Percentiles rank a stretch among this genome's conserved stretches.
These are phyloP conservation scores for Arxiozyma telluris DNA, from an alignment of 1,139 yeast genomes.

Conservation along the genomic window DNA sequence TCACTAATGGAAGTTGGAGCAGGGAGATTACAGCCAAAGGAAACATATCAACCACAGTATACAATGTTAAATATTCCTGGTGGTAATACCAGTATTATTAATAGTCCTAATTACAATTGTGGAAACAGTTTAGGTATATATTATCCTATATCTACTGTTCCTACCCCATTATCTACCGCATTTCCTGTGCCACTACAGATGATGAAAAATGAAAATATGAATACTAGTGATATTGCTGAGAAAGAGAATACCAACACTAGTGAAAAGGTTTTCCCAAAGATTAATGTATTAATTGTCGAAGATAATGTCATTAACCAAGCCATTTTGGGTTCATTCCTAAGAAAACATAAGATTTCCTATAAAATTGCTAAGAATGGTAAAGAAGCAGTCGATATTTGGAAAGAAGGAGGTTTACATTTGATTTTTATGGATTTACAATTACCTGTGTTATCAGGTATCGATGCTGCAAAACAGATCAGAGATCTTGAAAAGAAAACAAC, in stretches of 20 bases:
- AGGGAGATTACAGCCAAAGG: background rate
- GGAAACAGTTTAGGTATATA: background rate
- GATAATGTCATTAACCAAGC: conserved; percentile 93
- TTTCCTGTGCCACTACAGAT: conserved; percentile 5
- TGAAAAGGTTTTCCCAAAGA: conserved; percentile 49
- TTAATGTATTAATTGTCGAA: conserved; percentile 87
- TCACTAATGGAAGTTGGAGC: conserved; percentile 9
- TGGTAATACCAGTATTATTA: background rate
- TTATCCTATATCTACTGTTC: background rate
- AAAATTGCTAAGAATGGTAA: conserved; percentile 85
- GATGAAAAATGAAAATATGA: conserved; percentile 4
- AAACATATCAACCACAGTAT: background rate
- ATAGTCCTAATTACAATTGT: background rate
- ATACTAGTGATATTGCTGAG: background rate
- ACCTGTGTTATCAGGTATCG: conserved; percentile 89
- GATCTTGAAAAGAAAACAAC: conserved; percentile 64
- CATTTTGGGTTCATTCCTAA: conserved; percentile 82
- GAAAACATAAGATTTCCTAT: conserved; percentile 77
- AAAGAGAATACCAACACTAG: conserved; percentile 14
- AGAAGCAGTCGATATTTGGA: conserved; percentile 90
- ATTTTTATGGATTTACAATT: conserved; percentile 92
- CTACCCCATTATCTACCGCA: conserved; percentile 1
- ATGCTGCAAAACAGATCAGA: conserved; percentile 84
- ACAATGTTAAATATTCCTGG: background rate
- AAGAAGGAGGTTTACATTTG: conserved; percentile 82